A percentile compares a stretch with the other conserved stretches of the same genome.
phyloP scores from a whole-genome alignment of 208 protist genomes.

The Leishmania gerbilli region DNA sequence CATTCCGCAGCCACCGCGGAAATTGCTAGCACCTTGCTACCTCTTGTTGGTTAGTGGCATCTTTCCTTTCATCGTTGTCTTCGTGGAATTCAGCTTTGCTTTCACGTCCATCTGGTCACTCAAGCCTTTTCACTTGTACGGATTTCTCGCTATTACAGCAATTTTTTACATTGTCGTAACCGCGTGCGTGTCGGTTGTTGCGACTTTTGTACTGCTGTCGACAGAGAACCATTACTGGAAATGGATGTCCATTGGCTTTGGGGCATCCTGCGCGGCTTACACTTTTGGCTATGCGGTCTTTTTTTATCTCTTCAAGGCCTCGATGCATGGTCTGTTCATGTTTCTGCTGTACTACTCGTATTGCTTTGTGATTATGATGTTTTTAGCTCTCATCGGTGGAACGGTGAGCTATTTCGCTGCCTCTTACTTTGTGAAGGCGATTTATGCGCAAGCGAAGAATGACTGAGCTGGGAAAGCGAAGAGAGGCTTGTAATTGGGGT shows the following conservation, averaged over 20 bases:
- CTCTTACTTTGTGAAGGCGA: constrained; percentile 48
- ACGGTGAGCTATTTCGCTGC: constrained; percentile 42
- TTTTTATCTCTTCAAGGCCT: constrained; percentile 25
- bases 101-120: constrained; percentile 97
- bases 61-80: constrained; percentile 95
- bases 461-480: constrained; percentile 30
- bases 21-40: constrained; percentile 23
- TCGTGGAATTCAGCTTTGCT: constrained; percentile 96
- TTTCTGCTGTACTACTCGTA: constrained; percentile 31
- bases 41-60: constrained; percentile 85
- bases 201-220: constrained; percentile 94
- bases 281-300: constrained; percentile 86
- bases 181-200: constrained; percentile 85
- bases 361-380: constrained; percentile 9
- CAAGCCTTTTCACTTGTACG: constrained; percentile 97
- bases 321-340: constrained; percentile 19
- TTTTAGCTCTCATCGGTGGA: constrained; percentile 46
- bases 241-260: constrained; percentile 92
- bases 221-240: constrained; percentile 94
- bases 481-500: neutral
- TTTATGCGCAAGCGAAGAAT: constrained; percentile 54
- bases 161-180: constrained; percentile 90
- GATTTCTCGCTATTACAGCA: constrained; percentile 94
- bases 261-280: constrained; percentile 82
- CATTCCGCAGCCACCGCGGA: constrained; percentile 86